Evolutionary conservation across 768 basidiomycete species (phyloP).

Genomic region (Auriscalpium vulgare): DNA sequence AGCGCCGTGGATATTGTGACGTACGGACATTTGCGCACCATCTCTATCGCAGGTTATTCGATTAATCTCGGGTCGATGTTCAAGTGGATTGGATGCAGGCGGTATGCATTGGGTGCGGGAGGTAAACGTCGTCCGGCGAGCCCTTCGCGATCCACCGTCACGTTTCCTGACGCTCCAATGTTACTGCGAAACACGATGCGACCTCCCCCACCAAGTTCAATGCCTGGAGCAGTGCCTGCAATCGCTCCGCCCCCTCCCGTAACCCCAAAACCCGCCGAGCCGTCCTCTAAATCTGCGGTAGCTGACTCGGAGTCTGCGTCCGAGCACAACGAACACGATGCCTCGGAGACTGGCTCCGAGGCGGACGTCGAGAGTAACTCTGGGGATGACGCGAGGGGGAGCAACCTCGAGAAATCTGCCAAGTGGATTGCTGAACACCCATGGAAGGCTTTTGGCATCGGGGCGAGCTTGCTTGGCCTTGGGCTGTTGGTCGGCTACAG

Average conservation of each 20-base stretch:
- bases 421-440: constrained; percentile 54
- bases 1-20: constrained; percentile 55
- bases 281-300: constrained; percentile 10
- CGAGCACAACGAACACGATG: constrained; percentile 16
- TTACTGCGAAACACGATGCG: constrained; percentile 54
- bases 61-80: constrained; percentile 39
- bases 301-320: constrained; percentile 12
- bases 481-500: constrained; percentile 61
- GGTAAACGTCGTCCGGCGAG: constrained; percentile 35
- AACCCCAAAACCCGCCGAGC: not conserved
- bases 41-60: constrained; percentile 35
- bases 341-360: constrained; percentile 49
- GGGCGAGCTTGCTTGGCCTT: constrained; percentile 49
- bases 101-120: constrained; percentile 72
- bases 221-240: constrained; percentile 15
- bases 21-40: constrained; percentile 38
- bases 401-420: constrained; percentile 37
- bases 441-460: constrained; percentile 48
- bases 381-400: constrained; percentile 41
- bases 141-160: constrained; percentile 34
- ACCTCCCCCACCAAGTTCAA: constrained; percentile 40
- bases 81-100: constrained; percentile 57
- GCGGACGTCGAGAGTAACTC: constrained; percentile 61
- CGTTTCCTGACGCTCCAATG: constrained; percentile 57
- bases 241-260: constrained; percentile 22